Evolutionary conservation across 208 protist species (phyloP).

Genomic region (Sergeia podlipaevii): DNA sequence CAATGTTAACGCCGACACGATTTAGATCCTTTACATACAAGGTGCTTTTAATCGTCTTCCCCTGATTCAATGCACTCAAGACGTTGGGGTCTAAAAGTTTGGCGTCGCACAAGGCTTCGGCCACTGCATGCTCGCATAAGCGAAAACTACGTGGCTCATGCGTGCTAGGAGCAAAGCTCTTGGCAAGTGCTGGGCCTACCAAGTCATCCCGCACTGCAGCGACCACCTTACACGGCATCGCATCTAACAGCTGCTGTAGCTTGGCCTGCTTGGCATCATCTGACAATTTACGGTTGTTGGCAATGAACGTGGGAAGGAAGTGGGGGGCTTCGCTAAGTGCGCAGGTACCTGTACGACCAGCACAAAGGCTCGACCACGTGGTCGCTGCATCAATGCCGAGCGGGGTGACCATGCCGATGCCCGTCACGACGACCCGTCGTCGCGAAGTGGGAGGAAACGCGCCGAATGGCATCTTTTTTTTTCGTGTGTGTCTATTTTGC

Average conservation of each 20-base stretch:
- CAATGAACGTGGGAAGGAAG: constrained; percentile 63
- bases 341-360: constrained; percentile 49
- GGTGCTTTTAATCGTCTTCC: constrained; percentile 12
- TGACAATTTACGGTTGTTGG: constrained; percentile 21
- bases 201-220: constrained; percentile 32
- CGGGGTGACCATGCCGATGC: constrained; percentile 93
- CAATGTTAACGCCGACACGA: constrained; percentile 87
- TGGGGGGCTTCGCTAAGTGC: constrained; percentile 38
- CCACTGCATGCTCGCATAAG: constrained; percentile 41
- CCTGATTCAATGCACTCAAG: constrained; percentile 5
- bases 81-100: constrained; percentile 24
- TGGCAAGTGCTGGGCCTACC: background rate
- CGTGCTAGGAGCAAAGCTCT: constrained; percentile 43
- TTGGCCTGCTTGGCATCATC: constrained; percentile 18
- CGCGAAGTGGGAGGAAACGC: constrained; percentile 31
- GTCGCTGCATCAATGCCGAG: constrained; percentile 68
- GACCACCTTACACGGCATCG: constrained; percentile 70
- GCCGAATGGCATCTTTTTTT: constrained; percentile 34
- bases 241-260: constrained; percentile 29
- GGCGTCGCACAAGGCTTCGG: constrained; percentile 71
- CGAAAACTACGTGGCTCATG: constrained; percentile 47
- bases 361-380: constrained; percentile 79
- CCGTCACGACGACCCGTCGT: constrained; percentile 94
- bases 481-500: too few relatives aligned
- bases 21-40: constrained; percentile 7